Evolutionary conservation across 441 rosid genomes (phyloP), one percentile per base, ranked within the genome.

Genomic region (Euphorbia celastroides): DNA sequence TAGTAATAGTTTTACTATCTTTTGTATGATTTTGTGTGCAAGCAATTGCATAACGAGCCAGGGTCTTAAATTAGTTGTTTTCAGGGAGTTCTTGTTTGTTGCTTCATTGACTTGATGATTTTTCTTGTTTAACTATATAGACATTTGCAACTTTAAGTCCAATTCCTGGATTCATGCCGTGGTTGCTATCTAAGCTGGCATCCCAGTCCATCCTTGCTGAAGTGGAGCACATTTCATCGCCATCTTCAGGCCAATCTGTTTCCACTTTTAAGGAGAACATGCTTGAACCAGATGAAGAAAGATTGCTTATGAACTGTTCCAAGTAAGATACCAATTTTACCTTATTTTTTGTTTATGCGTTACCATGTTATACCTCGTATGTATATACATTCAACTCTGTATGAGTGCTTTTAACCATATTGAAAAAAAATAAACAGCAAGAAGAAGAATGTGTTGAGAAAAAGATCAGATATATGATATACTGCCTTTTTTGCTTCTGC

Each of bases 111-210:
- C 51, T 17, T 23, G 9, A 14, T 28, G 36, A 14, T 23, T 22
- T 22, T 25, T 62, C 70, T 67, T 57, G 44, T 56, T 52, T 63
- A 23, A 42, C 63, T 66, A 23, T 50, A 46, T 58, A 94, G 99
- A 88, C 75, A 69, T 94, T 92, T 87, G 99, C 92, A 60, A 94
- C 99, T 11, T 84, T 92, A 60, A 94, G 98, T 71, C 99, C 98
- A 66, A 89, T 94, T 67, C 96, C 94, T 54, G 99, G 97, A 60
- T 94, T 74, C 74, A 87, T 88, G 88, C 89, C 80, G 65, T 92
- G 99, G 98, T 82, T 94, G 58, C 72, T 86, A n/a, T 81, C 98
- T 9, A 94, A 94, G 80, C 72, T 94, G 83, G 88, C 89, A 69
- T 86, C 98, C 67, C 99, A 87, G 57, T 80, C 84, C 31, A 81